Evolutionary conservation across 2,329 filamentous ascomycete genomes (phyloP).

Genomic region (Sporothrix phasma): DNA sequence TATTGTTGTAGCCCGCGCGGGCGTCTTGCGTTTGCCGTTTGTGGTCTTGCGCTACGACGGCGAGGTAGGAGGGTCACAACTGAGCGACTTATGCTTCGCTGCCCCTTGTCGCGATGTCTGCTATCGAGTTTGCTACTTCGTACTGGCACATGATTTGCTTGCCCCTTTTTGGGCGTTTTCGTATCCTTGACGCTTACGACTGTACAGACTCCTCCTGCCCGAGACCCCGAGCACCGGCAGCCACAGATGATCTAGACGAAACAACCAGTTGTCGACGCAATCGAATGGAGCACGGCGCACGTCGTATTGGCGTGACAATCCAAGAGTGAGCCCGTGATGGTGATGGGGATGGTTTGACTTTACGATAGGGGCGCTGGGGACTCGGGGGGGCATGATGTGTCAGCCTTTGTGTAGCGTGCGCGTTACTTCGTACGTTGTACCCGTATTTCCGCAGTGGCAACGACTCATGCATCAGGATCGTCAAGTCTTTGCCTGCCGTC

Average conservation of each 20-base stretch:
- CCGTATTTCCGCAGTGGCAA: background rate
- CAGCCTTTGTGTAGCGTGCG: background rate
- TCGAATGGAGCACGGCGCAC: background rate
- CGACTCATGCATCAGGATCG: slow-evolving; percentile 3
- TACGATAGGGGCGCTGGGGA: no score
- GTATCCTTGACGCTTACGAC: background rate
- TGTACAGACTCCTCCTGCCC: background rate
- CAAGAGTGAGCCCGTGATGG: background rate
- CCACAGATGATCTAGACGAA: background rate
- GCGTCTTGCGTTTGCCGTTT: background rate
- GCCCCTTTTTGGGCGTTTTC: background rate
- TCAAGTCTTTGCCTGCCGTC: background rate
- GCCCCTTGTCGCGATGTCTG: background rate
- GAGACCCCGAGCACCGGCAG: background rate
- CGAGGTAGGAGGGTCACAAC: background rate
- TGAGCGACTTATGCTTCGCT: background rate
- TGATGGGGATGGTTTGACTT: no score
- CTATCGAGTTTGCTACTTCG: background rate
- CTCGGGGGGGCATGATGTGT: no score
- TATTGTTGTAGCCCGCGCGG: background rate
- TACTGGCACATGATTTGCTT: background rate
- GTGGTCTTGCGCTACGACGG: background rate
- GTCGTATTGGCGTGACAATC: background rate
- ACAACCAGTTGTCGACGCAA: background rate
- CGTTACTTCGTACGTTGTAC: background rate